Conservation (phyloP, 805 yeast genomes). For the Ogataea ganodermae region DNA sequence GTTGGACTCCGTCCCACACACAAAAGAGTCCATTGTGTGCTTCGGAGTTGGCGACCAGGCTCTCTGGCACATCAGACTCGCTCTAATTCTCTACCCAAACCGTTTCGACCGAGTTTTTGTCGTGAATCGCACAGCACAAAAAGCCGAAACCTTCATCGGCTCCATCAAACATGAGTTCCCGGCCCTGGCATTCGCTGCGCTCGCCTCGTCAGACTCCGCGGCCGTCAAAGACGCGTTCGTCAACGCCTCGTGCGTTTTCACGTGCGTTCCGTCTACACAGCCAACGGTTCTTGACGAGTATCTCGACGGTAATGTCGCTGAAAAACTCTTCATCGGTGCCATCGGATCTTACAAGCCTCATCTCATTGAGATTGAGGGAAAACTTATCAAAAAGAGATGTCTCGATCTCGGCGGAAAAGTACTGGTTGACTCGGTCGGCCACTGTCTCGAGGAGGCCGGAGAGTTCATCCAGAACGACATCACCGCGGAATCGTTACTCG, state of each 20-base stretch:
- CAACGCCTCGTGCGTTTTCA: conserved; percentile 52
- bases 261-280: conserved; percentile 59
- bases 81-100: conserved; percentile 41
- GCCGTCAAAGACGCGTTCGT: conserved; percentile 31
- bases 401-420: conserved; percentile 42
- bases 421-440: conserved; percentile 61
- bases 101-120: conserved; percentile 44
- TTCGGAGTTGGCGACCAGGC: conserved; percentile 69
- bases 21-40: conserved; percentile 37
- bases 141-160: conserved; percentile 36
- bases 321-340: conserved; percentile 48
- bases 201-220: conserved; percentile 22
- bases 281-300: conserved; percentile 43
- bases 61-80: conserved; percentile 58
- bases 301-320: conserved; percentile 27
- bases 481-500: conserved; percentile 42
- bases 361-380: conserved; percentile 61
- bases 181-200: conserved; percentile 24
- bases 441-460: conserved; percentile 62
- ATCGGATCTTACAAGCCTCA: conserved; percentile 71
- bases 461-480: conserved; percentile 55
- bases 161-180: conserved; percentile 38
- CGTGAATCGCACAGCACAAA: conserved; percentile 44
- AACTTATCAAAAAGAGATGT: conserved; percentile 38
- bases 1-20: conserved; percentile 20